phyloP scores from a whole-genome alignment of 225 moss, liverwort and hornwort genomes.

The Thuidium tamariscinum region DNA sequence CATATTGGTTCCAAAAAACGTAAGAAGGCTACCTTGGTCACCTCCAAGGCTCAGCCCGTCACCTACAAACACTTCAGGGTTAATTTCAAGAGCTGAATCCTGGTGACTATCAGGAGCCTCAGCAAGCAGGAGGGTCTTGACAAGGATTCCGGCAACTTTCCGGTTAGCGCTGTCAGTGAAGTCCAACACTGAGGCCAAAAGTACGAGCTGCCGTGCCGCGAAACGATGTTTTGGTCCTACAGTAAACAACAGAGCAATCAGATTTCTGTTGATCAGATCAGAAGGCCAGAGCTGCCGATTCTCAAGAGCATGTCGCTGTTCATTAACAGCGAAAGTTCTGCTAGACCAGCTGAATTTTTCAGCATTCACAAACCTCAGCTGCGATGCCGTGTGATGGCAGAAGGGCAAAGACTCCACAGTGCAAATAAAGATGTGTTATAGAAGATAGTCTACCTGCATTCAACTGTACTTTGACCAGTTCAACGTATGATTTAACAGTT shows the following conservation, averaged over 20 bases:
- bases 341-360: not conserved
- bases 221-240: constrained; percentile 71
- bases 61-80: constrained; percentile 49
- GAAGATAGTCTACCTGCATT: constrained; percentile 49
- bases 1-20: not conserved
- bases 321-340: not conserved
- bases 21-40: constrained; percentile 46
- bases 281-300: not conserved
- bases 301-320: not conserved
- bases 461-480: constrained; percentile 62
- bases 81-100: constrained; percentile 8
- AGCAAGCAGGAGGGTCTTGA: constrained; percentile 63
- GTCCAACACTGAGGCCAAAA: constrained; percentile 65
- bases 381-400: not conserved
- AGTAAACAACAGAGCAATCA: constrained; percentile 1
- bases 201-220: constrained; percentile 74
- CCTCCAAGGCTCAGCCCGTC: constrained; percentile 89
- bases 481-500: constrained; percentile 72
- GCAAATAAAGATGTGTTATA: not conserved
- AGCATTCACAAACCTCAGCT: not conserved
- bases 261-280: not conserved
- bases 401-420: not conserved
- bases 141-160: constrained; percentile 57
- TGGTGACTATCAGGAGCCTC: constrained; percentile 38
- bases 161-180: constrained; percentile 80